phyloP scores from a whole-genome alignment of 2,329 filamentous ascomycete genomes.

The Seiridium unicorne region DNA sequence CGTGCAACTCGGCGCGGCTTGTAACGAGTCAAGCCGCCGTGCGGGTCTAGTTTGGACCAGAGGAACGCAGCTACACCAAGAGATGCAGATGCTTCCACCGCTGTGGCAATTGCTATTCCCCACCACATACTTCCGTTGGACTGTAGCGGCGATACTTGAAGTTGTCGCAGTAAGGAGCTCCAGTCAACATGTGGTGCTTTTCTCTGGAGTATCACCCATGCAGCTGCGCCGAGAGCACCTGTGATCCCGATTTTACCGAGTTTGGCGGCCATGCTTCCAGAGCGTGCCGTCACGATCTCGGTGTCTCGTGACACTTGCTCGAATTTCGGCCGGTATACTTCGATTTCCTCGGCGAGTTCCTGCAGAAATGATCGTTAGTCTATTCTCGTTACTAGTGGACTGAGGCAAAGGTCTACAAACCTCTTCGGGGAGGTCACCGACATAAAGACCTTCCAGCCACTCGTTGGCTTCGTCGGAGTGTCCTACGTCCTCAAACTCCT shows the following conservation, averaged over 20 bases:
- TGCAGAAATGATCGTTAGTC: background rate
- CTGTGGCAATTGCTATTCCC: background rate
- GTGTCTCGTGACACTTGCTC: background rate
- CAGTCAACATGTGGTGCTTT: background rate
- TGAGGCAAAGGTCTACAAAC: background rate
- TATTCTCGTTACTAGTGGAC: too few relatives aligned
- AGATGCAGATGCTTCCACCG: background rate
- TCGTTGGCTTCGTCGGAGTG: constrained; percentile 6
- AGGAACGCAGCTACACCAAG: background rate
- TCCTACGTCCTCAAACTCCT: constrained; percentile 2
- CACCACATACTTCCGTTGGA: background rate
- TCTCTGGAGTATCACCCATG: background rate
- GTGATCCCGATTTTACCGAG: background rate
- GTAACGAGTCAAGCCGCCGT: background rate
- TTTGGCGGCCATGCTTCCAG: background rate
- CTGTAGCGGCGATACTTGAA: background rate
- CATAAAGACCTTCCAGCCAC: background rate
- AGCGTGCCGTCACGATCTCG: background rate
- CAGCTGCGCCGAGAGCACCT: background rate
- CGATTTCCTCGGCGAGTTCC: constrained; percentile 2
- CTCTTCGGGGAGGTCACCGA: background rate
- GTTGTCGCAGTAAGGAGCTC: background rate
- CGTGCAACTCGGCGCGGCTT: background rate
- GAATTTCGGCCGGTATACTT: constrained; percentile 1
- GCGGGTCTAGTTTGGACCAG: constrained; percentile 1